A percentile compares a stretch with the other conserved stretches of the same genome.
Conservation (phyloP, 2,329 filamentous ascomycete genomes). For the Achaetomium macrosporum region DNA sequence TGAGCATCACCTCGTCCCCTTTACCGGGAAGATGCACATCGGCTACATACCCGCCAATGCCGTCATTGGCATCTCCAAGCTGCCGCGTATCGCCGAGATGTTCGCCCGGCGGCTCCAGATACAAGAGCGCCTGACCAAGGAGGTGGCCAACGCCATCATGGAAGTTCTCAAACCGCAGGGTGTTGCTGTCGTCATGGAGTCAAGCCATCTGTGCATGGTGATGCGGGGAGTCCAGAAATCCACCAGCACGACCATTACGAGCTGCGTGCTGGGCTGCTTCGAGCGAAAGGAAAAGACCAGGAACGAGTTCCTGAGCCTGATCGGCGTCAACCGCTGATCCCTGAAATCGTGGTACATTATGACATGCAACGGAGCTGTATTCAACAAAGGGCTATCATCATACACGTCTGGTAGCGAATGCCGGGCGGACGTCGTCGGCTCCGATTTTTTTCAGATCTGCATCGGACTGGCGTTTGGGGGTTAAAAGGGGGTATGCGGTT, state of each 20-base stretch:
- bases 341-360: background rate
- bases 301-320: slow-evolving; percentile 87
- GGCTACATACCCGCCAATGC: slow-evolving; percentile 90
- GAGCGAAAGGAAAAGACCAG: slow-evolving; percentile 87
- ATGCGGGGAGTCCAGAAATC: slow-evolving; percentile 98
- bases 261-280: slow-evolving; percentile 96
- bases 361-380: background rate
- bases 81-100: slow-evolving; percentile 95
- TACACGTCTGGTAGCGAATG: slow-evolving; percentile 11
- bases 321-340: slow-evolving; percentile 51
- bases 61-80: slow-evolving; percentile 91
- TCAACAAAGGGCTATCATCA: slow-evolving; percentile 14
- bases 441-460: slow-evolving; percentile 1
- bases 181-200: slow-evolving; percentile 96
- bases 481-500: background rate
- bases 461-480: slow-evolving; percentile 16
- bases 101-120: slow-evolving; percentile 90
- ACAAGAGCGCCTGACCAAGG: slow-evolving; percentile 91
- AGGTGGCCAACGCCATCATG: slow-evolving; percentile 89
- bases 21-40: slow-evolving; percentile 99
- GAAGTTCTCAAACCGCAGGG: slow-evolving; percentile 91
- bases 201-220: slow-evolving; percentile 94
- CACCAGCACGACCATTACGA: slow-evolving; percentile 79
- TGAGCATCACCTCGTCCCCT: slow-evolving; percentile 96
- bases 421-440: slow-evolving; percentile 2